Base-by-base conservation (phyloP, 805 yeast genomes). In the Starmerella scarabaei region DNA sequence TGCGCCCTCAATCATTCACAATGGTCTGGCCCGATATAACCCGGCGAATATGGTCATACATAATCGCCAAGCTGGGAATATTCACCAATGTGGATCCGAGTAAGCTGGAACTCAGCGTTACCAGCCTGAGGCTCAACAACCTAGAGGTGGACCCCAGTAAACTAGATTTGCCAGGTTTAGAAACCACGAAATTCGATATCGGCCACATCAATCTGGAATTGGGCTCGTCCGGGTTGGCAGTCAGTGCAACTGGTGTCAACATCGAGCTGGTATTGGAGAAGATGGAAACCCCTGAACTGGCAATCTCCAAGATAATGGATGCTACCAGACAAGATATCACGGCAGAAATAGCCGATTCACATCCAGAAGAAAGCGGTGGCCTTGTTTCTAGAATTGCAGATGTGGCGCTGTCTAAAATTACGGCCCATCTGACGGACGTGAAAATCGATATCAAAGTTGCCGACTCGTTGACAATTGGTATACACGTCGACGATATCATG, bases 71-170 rank as follows among this genome's bases (percentile, higher is more conserved):
- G 58, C 71, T 85, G 33, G 75, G 86, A 14, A 61, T 86, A 31
- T 82, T 86, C 53, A 80, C 94, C 1, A 80, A 78, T 49, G 71
- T 85, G 18, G 93, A 85, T 57, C 64, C 84, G 16, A 79, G 84
- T 16, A 80, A 84, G 54, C 58, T 86, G 38, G 91, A 84, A 53
- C 84, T 86, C 0, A 77, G 93, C 4, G 68, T 65, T 40, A 64
- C 58, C 14, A 48, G 45, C 30, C 45, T 60, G 17, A 32, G 51
- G 4, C 51, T 71, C 15, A 68, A 71, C 33, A 77, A 82, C 56
- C 72, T 86, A 8, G 68, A 75, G 36, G 60, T 86, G 21, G 88
- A 80, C 53, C 75, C 83, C 0, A 83, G 78, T 23, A 78, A 75
- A 42, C 64, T 83, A 32, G 65, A 67, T 43, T 20, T 41, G 2